Evolutionary conservation across 2,329 filamentous ascomycete species (phyloP).

Genomic region (Colletotrichum lentis): DNA sequence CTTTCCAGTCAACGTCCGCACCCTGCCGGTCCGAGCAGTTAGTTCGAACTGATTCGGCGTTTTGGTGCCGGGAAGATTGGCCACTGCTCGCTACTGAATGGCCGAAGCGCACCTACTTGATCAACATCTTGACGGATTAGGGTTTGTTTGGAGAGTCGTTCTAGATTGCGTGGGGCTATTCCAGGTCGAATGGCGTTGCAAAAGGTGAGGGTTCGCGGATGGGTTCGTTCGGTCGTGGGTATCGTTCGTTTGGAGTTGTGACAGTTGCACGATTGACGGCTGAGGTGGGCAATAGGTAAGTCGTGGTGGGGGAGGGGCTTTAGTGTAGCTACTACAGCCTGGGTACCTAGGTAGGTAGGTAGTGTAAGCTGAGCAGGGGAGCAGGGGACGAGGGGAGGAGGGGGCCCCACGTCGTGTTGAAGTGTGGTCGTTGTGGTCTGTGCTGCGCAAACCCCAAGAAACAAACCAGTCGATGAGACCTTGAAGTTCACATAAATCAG

Average conservation of each 20-base stretch:
- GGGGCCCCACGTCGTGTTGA: slow-evolving; percentile 8
- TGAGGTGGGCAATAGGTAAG: slow-evolving; percentile 15
- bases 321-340: not conserved
- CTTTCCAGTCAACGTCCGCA: slow-evolving; percentile 96
- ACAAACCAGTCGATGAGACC: not conserved
- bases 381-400: too few relatives aligned
- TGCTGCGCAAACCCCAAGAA: slow-evolving; percentile 5
- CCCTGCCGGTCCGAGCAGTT: slow-evolving; percentile 62
- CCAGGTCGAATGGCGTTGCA: slow-evolving; percentile 7
- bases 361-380: slow-evolving; percentile 21
- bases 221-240: not conserved
- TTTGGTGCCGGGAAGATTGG: not conserved
- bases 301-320: slow-evolving; percentile 35
- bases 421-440: not conserved
- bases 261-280: slow-evolving; percentile 5
- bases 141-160: not conserved
- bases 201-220: not conserved
- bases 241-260: slow-evolving; percentile 12
- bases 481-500: not conserved
- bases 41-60: slow-evolving; percentile 1
- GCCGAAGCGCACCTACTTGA: slow-evolving; percentile 57
- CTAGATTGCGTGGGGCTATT: not conserved
- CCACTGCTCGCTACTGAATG: not conserved
- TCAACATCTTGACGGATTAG: slow-evolving; percentile 52
- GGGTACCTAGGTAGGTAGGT: not conserved